Evolutionary conservation across 2,329 filamentous ascomycete genomes (phyloP), one percentile per base, ranked within the genome.

Genomic region (Diaporthe vaccinii): DNA sequence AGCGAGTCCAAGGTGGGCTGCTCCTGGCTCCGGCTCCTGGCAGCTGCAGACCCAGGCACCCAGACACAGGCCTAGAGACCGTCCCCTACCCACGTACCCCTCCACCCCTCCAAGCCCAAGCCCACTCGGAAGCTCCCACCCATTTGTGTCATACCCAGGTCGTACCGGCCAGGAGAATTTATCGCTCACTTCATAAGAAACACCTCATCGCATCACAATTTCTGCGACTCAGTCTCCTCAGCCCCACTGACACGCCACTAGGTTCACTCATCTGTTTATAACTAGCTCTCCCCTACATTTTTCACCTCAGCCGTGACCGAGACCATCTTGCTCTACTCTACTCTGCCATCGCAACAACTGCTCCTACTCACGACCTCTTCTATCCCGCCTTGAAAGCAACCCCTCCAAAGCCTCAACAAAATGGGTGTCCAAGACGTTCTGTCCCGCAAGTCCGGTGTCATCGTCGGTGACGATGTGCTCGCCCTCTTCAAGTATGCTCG

Each of bases 401-500:
- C 62, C n/a, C 25, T 14, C 2, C 22, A 39, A 65, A 25, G 17
- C 36, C 10, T 28, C 36, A 62, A 53, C 44, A 74, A 74, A 12
- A 88, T 88, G 86, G 86, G 86, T 85, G 83, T 76, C 77, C 79
- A 82, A 78, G 89, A 91, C 80, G 85, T 90, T 83, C 89, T 93
- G 77, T 87, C 83, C 82, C 88, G 91, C 85, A 93, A 93, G 87
- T 79, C 86, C 79, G 92, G 92, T 82, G 90, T 92, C 83, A 93
- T 93, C 84, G 88, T 90, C 80, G 91, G 91, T 57, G 76, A 77
- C 68, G 76, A 77, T 51, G 76, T 77, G 55, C 74, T 77, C 44
- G 74, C 74, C n/a, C 94, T 98, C 82, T 98, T 98, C 89, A 91
- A 96, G 87, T 95, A 98, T 86, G 94, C 94, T 80, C 93, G 96